Evolutionary conservation across 257 asterid genomes (phyloP).

Genomic region (Scutellaria barbata): DNA sequence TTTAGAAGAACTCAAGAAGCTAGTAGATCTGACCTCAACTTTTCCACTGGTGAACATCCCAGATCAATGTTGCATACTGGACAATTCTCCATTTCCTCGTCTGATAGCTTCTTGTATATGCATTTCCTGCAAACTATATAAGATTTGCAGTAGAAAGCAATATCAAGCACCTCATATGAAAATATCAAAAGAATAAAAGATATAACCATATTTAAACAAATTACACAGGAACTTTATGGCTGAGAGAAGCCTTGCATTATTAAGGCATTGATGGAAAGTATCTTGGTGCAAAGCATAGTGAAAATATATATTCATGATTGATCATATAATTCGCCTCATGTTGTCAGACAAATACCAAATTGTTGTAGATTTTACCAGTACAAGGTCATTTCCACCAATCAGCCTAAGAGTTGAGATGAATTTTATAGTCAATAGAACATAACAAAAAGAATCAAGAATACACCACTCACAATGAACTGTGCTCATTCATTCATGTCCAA

Average conservation of each 20-base stretch:
- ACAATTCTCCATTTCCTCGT: conserved; percentile 53
- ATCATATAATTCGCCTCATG: conserved; percentile 15
- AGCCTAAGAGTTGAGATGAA: not conserved
- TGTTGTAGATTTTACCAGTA: not conserved
- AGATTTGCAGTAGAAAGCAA: conserved; percentile 19
- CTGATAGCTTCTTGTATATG: conserved; percentile 51
- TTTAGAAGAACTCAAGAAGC: conserved; percentile 5
- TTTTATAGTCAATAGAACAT: conserved; percentile 7
- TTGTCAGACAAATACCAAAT: conserved; percentile 9
- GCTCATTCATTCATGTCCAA: conserved; percentile 13
- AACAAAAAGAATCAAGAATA: conserved; percentile 15
- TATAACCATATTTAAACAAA: not conserved
- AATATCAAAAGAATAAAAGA: not conserved
- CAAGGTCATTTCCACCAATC: conserved; percentile 20
- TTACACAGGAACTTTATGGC: conserved; percentile 2
- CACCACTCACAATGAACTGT: conserved; percentile 7
- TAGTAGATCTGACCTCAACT: conserved; percentile 54
- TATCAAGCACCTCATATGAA: conserved; percentile 16
- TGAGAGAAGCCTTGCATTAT: conserved; percentile 12
- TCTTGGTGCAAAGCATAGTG: not conserved
- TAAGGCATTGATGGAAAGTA: not conserved
- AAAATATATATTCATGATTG: not conserved
- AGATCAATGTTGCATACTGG: conserved; percentile 58
- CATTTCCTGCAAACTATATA: conserved; percentile 67
- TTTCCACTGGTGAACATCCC: conserved; percentile 69